Evolutionary conservation across 257 asterid genomes (phyloP), one percentile per base, ranked within the genome.

Genomic region (Forsythia suspensa): DNA sequence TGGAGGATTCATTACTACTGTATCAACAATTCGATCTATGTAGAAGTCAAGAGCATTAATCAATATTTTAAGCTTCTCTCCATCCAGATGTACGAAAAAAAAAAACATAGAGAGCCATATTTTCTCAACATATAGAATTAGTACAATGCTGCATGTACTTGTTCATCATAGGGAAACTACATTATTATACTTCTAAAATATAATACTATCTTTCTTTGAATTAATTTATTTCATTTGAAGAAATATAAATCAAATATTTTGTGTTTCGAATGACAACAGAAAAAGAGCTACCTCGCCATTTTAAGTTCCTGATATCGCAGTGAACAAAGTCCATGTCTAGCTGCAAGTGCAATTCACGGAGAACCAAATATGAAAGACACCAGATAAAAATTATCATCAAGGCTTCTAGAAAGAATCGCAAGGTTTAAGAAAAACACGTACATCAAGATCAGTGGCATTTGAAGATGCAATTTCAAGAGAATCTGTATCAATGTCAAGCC

Each of bases 1-100:
- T 48, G 99, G 99, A 85, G 99, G 99, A 85, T 93, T 95, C 99
- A 95, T 91, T 57, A 95, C 97, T 77, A 92, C 88, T 46, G 97
- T 95, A 75, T 95, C 95, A 77, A 93, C 85, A 68, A 81, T 69
- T 78, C 72, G 87, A 80, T 86, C 99, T 94, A 83, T 46, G 82
- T 39, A 67, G 52, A 81, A 73, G 79, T 70, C 70, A 78, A 59
- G 76, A 81, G 77, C 69, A 71, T 21, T 5, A 75, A 73, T 75
- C 67, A 76, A 61, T 42, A 81, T 80, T 66, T 74, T 39, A 40
- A 44, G 61, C 2, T 36, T 70, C 65, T 67, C 24, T 67, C 77
- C 74, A 70, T 72, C 63, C 63, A 57, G 16, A 29, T 77, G 44
- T 43, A 63, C 59, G 44, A 63, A 38, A 51, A 8, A 43, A 46